A percentile compares a stretch with the other conserved stretches of the same genome.
These are phyloP conservation scores for Cyclotella cryptica DNA, from an alignment of 108 stramenopile species.

Conservation along the genomic window DNA sequence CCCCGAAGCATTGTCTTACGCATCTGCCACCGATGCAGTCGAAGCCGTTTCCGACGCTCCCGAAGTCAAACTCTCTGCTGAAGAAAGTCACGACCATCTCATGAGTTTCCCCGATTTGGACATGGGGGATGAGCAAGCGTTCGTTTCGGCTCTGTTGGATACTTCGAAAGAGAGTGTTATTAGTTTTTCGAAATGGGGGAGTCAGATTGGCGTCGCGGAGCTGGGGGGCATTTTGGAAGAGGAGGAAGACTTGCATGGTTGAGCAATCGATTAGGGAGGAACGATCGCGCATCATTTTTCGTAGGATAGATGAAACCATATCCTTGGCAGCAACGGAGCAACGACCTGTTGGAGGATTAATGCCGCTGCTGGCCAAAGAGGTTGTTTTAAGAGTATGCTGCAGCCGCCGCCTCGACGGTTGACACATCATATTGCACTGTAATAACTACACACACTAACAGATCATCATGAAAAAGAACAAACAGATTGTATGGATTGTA, in stretches of 20 bases:
- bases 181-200: slow-evolving; percentile 38
- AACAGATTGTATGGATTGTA: no score
- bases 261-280: neutral
- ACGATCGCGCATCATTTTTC: neutral
- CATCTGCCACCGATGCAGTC: slow-evolving; percentile 50
- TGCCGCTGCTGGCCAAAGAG: no score
- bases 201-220: slow-evolving; percentile 16
- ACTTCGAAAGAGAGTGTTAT: slow-evolving; percentile 53
- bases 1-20: slow-evolving; percentile 12
- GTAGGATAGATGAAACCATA: no score
- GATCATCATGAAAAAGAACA: no score
- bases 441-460: no score
- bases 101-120: slow-evolving; percentile 50
- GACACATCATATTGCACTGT: no score
- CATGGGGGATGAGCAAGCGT: slow-evolving; percentile 84
- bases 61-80: slow-evolving; percentile 6
- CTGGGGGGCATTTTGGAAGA: neutral
- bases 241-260: neutral
- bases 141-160: slow-evolving; percentile 82
- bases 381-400: no score
- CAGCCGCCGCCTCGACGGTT: no score
- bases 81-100: slow-evolving; percentile 18
- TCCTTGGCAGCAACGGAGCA: no score
- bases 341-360: no score
- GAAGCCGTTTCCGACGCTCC: slow-evolving; percentile 17